Evolutionary conservation across 495 filamentous ascomycete genomes (phyloP), one percentile per base, ranked within the genome.

Genomic region (Penicillium soppii): DNA sequence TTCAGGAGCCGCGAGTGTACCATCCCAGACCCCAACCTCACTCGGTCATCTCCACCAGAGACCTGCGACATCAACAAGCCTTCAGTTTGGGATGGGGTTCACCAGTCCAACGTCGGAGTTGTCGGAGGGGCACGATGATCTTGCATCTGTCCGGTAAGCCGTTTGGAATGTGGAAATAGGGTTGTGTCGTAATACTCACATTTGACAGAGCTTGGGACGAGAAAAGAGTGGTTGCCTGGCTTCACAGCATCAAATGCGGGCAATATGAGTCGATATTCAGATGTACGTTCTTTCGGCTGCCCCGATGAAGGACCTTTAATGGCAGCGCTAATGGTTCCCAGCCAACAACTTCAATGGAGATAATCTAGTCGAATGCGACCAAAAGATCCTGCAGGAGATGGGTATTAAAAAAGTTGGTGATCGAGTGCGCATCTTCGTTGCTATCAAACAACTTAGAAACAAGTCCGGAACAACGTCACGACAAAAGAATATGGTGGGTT

Each of bases 371-470:
- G 94, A 99, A 70, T 92, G 96, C 69, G 94, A 99, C 66, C 95
- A 97, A 73, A 85, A 88, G 44, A 90, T 94, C 39, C 79, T 99
- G 49, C 95, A 97, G 70, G 94, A 99, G 62, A 92, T 99, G 82
- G 94, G 94, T 21, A 90, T 99, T 54, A 95, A 97, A 56, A 99
- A 96, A 70, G 87, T 99, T 47, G 94, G 94, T 41, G 95, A 99
- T 70, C 84, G 95, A 29, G 91, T 99, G n/a, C 86, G 94, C 53
- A 87, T 99, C 41, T 92, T 90, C 68, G 82, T 88, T 61, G 89
- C 82, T 56, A 96, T 96, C 59, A 97, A 97, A 76, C 86, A 92
- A 60, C 82, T 99, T 22, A 78, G 94, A 50, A 91, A 86, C 50
- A 91, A 86, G 63, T 84, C 91, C 4, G 89, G 89, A 61, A 84